Evolutionary conservation across 257 asterid genomes (phyloP).

Genomic region (Solanum sparsipilum): DNA sequence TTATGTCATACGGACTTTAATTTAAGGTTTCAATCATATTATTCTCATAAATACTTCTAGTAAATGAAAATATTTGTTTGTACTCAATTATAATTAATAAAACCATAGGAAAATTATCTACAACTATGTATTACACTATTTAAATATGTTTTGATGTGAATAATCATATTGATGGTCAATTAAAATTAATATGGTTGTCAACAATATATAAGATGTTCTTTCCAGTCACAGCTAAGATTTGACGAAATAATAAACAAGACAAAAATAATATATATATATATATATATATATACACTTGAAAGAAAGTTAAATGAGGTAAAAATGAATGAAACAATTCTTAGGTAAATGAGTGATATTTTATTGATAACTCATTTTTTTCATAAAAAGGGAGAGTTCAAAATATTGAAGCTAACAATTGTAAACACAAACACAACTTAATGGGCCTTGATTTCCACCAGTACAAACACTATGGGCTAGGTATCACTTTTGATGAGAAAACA

Average conservation of each 20-base stretch:
- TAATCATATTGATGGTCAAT: no score
- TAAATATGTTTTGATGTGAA: no score
- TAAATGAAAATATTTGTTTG: no score
- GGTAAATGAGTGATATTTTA: not conserved
- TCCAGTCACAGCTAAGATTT: not conserved
- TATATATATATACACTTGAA: not conserved
- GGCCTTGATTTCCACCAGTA: not conserved
- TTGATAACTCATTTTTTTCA: not conserved
- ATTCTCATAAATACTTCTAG: no score
- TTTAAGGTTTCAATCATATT: no score
- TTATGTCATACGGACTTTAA: no score
- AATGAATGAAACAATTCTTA: not conserved
- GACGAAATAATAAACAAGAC: not conserved
- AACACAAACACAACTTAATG: not conserved
- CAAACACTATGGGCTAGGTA: not conserved
- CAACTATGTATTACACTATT: no score
- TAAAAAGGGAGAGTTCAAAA: not conserved
- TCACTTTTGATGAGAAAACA: not conserved
- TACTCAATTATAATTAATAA: no score
- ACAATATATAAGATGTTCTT: not conserved
- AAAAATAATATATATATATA: not conserved
- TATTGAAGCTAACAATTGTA: not conserved
- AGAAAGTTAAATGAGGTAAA: not conserved
- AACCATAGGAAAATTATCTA: no score
- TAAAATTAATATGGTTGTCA: not conserved